Percentiles rank a stretch among this genome's conserved stretches.
phyloP scores from a whole-genome alignment of 805 yeast species.

The Yamadazyma sp. region DNA sequence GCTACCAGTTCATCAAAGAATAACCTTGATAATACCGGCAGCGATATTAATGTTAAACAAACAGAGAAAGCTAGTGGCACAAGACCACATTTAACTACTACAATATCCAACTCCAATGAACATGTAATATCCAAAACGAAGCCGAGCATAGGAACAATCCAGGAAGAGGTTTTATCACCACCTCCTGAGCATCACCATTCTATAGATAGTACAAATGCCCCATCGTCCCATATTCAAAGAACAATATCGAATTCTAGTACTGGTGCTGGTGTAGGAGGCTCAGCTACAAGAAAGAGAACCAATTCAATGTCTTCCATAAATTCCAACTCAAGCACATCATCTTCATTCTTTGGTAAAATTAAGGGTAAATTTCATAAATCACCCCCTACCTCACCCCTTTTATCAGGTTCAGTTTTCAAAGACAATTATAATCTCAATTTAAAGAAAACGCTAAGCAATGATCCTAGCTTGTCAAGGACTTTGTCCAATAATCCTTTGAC shows the following conservation, averaged over 20 bases:
- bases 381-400: conserved; percentile 11
- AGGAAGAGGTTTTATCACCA: conserved; percentile 17
- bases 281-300: conserved; percentile 8
- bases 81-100: conserved; percentile 20
- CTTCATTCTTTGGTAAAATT: conserved; percentile 31
- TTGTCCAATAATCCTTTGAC: neutral
- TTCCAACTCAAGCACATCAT: conserved; percentile 13
- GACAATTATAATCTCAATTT: conserved; percentile 12
- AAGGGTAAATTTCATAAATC: conserved; percentile 30
- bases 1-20: no score
- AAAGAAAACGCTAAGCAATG: conserved; percentile 5
- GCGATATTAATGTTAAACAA: no score
- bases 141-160: conserved; percentile 25
- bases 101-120: conserved; percentile 31
- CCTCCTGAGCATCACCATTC: no score
- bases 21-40: no score
- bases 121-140: conserved; percentile 27
- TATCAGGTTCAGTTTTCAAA: conserved; percentile 8
- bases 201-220: neutral
- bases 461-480: conserved; percentile 5
- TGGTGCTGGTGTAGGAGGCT: neutral
- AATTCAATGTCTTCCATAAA: conserved; percentile 7
- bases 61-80: neutral
- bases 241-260: no score
- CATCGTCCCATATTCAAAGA: neutral